A percentile compares a stretch with the other conserved stretches of the same genome.
These are phyloP conservation scores for Lolium multiflorum DNA, from an alignment of 176 grass and related monocot genomes.

Conservation along the genomic window DNA sequence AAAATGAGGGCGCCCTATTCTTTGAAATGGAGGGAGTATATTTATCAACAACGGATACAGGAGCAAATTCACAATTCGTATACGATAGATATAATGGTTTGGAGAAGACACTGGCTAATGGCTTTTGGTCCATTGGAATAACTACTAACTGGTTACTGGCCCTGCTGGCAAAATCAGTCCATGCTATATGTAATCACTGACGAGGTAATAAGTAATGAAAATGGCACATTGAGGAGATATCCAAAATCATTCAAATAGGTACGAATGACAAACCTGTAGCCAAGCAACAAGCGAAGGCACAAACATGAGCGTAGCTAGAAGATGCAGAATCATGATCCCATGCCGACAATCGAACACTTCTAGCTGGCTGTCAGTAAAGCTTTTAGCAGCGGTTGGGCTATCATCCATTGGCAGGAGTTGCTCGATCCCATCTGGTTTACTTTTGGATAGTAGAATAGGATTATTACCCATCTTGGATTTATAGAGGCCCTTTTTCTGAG, in stretches of 20 bases:
- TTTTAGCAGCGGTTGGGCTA: constrained; percentile 74
- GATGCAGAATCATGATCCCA: constrained; percentile 84
- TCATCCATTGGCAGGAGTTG: constrained; percentile 79
- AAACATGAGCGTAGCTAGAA: constrained; percentile 89
- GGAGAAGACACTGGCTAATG: not conserved
- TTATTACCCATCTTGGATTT: constrained; percentile 54
- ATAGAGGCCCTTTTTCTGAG: constrained; percentile 69
- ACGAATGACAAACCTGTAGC: constrained; percentile 74
- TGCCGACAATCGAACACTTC: constrained; percentile 81
- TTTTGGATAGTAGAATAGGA: constrained; percentile 54
- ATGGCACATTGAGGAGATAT: constrained; percentile 4
- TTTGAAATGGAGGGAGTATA: too few species aligned
- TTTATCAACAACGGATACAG: not conserved
- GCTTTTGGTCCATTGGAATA: constrained; percentile 16
- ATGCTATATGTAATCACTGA: not conserved
- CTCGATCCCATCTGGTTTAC: constrained; percentile 50
- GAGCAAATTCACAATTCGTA: not conserved
- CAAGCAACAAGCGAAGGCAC: constrained; percentile 86
- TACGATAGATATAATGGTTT: not conserved
- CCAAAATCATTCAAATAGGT: constrained; percentile 9
- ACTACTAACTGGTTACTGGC: not conserved
- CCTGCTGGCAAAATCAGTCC: constrained; percentile 17
- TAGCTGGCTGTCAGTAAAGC: constrained; percentile 88
- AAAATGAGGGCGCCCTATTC: too few species aligned
- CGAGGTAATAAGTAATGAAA: not conserved